A percentile compares a stretch with the other conserved stretches of the same genome.
Evolutionary conservation across 164 flowering plant species (phyloP).

Genomic region (Vitis rotundifolia): DNA sequence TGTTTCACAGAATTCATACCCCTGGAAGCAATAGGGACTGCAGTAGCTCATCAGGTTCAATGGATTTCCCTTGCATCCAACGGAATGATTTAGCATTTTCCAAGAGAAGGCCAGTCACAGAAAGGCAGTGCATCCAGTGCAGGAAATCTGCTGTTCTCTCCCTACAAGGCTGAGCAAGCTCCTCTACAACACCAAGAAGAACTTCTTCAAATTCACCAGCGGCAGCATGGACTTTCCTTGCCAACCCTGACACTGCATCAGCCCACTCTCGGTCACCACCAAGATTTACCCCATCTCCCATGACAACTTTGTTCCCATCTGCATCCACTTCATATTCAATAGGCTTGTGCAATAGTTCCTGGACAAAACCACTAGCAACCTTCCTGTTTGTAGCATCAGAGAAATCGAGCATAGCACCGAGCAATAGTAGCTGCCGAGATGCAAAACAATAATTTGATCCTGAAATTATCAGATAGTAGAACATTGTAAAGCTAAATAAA

Average conservation of each 20-base stretch:
- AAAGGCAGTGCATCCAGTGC: conserved; percentile 97
- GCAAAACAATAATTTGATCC: conserved; percentile 77
- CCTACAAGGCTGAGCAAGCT: conserved; percentile 91
- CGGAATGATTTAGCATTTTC: conserved; percentile 62
- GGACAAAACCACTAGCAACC: conserved; percentile 65
- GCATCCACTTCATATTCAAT: conserved; percentile 83
- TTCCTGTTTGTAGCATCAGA: conserved; percentile 86
- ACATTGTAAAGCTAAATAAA: too few relatives aligned
- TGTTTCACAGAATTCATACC: conserved; percentile 36
- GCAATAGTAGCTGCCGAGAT: conserved; percentile 82
- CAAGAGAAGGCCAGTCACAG: conserved; percentile 73
- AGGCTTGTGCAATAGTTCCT: conserved; percentile 67
- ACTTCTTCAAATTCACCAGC: conserved; percentile 89
- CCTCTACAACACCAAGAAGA: conserved; percentile 54
- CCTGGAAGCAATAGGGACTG: conserved; percentile 85
- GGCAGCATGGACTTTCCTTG: conserved; percentile 77
- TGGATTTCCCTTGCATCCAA: conserved; percentile 49
- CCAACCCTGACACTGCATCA: conserved; percentile 68
- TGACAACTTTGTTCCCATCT: conserved; percentile 61
- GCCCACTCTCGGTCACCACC: conserved; percentile 97
- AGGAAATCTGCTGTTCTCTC: conserved; percentile 87
- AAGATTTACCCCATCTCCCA: conserved; percentile 93
- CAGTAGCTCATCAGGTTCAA: conserved; percentile 66
- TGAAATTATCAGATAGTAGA: conserved; percentile 37
- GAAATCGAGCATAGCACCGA: conserved; percentile 88